Percentiles rank a stretch among this genome's conserved stretches.
These are phyloP conservation scores for Colletotrichum euphorbiae DNA, from an alignment of 2,329 filamentous ascomycete genomes.

Conservation along the genomic window DNA sequence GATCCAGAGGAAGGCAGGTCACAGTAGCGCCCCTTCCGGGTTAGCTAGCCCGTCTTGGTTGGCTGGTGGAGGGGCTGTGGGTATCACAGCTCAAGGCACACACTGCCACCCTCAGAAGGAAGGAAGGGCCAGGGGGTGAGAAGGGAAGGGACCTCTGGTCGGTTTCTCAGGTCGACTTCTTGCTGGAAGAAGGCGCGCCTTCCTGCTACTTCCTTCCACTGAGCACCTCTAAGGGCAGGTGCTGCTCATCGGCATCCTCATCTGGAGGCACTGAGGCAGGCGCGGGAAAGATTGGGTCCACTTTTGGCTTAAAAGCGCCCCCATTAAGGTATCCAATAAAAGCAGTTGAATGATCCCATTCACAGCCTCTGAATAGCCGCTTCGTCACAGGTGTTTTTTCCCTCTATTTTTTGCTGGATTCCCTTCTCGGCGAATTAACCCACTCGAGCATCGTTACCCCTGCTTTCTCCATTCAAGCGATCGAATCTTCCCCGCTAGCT, in stretches of 20 bases:
- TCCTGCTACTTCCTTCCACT: background rate
- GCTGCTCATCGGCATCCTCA: no score
- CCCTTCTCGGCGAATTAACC: slow-evolving; percentile 43
- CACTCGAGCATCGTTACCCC: slow-evolving; percentile 35
- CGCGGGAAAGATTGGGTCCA: slow-evolving; percentile 23
- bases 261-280: slow-evolving; percentile 2
- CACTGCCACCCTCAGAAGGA: background rate
- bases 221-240: background rate
- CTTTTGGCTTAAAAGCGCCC: background rate
- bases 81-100: background rate
- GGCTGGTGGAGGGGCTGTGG: background rate
- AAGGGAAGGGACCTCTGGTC: background rate
- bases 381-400: slow-evolving; percentile 14
- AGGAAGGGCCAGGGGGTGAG: slow-evolving; percentile 12
- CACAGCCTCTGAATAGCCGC: slow-evolving; percentile 14
- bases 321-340: slow-evolving; percentile 31
- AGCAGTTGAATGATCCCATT: background rate
- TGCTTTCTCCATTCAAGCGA: slow-evolving; percentile 7
- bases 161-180: background rate
- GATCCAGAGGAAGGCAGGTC: slow-evolving; percentile 13
- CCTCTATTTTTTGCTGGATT: background rate
- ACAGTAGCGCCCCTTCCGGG: slow-evolving; percentile 2
- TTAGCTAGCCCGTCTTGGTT: background rate
- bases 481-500: slow-evolving; percentile 30
- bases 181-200: slow-evolving; percentile 21